Conservation (phyloP, 371 early-diverging fungal species). For the Mitosporidium daphniae region DNA sequence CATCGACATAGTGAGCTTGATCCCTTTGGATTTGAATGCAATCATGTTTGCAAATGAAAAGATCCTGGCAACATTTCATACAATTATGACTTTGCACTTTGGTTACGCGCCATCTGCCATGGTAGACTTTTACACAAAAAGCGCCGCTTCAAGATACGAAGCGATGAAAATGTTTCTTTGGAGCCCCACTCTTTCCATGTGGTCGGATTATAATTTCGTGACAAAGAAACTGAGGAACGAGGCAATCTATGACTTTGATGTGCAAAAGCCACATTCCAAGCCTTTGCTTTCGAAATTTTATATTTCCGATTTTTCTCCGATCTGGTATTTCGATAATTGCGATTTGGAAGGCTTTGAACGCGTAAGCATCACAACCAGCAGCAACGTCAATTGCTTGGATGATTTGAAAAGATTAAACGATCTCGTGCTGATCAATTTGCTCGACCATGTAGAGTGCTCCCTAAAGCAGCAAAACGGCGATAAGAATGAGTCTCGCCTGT, state of each 20-base stretch:
- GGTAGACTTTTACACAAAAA: slow-evolving; percentile 3
- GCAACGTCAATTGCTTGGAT: too few species aligned
- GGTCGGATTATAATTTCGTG: slow-evolving; percentile 9
- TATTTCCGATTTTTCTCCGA: too few species aligned
- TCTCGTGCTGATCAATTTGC: not conserved
- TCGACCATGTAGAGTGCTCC: too few species aligned
- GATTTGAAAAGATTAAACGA: not conserved
- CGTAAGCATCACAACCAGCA: too few species aligned
- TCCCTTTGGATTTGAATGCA: slow-evolving; percentile 52
- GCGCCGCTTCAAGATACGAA: slow-evolving; percentile 4
- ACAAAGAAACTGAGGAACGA: too few species aligned
- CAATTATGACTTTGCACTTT: slow-evolving; percentile 4
- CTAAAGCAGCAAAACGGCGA: too few species aligned
- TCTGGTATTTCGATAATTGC: too few species aligned
- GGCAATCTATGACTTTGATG: too few species aligned
- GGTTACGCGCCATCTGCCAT: slow-evolving; percentile 2
- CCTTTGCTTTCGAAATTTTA: too few species aligned
- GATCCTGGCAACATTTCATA: slow-evolving; percentile 14
- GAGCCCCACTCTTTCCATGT: slow-evolving; percentile 5
- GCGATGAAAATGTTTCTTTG: slow-evolving; percentile 10
- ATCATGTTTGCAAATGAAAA: slow-evolving; percentile 27
- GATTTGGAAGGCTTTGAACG: too few species aligned
- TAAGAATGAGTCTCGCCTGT: too few species aligned
- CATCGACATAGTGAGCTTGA: slow-evolving; percentile 16
- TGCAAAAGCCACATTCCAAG: too few species aligned